Base-by-base conservation (phyloP, 73 alveolate species). In the Uronychia binucleata region DNA sequence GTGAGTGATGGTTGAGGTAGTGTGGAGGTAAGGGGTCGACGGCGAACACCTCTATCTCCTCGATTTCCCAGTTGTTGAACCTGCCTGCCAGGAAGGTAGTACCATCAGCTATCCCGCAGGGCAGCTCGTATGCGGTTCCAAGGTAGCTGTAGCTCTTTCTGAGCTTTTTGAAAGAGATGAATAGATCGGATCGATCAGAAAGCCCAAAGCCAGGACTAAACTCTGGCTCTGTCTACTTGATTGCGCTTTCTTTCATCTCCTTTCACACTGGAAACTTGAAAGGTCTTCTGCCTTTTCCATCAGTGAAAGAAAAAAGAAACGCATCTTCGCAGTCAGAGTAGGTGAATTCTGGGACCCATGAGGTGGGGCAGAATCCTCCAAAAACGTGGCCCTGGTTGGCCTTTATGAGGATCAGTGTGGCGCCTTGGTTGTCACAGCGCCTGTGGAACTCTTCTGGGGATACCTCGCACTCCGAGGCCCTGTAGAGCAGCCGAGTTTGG, bases 151-250 rank as follows among this genome's bases (percentile, higher is more conserved):
- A 94, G 34, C 94, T 81, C 77, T 94, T 91, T 58, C 78, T 86
- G 30, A 88, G 87, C 84, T 94, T 94, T 74, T 94, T 94, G 81
- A 88, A 94, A 19, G 95, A 90, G 74, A 94, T 91, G 82, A 91
- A 94, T 79, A 94, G 82, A 85, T 94, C 98, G 60, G 96, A 88
- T 1, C 79, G 83, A 81, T 92, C 92, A 28, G 93, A 95, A 87
- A 90, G 96, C 19, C 98, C 98, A 90, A 94, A 94, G 33, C 96
- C 98, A 28, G 98, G 98, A 30, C 93, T 84, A 82, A 88, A 91
- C 74, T 86, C 78, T 35, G 77, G 83, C 80, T 91, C 97, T 75
- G 89, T 91, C 81, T 92, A 88, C 77, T 92, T 84, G 75, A 94
- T 94, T 30, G 98, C 98, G 33, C 77, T 77, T 30, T 90, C 88